These are phyloP conservation scores for Exophiala sp. DNA, from an alignment of 2,329 filamentous ascomycete species.

Conservation along the genomic window DNA sequence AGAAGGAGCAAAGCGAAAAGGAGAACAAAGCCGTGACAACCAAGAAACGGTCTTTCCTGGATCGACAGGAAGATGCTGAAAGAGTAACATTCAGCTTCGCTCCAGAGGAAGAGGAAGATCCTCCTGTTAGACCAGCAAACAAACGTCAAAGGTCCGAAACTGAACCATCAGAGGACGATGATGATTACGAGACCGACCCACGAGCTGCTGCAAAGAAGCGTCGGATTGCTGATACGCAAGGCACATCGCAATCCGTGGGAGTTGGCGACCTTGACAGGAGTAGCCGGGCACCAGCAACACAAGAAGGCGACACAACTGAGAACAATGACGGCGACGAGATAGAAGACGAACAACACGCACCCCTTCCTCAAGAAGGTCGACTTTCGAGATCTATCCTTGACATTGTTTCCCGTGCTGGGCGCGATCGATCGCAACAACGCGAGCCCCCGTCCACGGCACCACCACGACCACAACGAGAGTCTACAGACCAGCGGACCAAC, in stretches of 20 bases:
- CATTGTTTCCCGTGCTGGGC: neutral
- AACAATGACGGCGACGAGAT: neutral
- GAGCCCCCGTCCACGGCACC: neutral
- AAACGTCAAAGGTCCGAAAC: neutral
- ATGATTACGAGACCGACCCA: conserved; percentile 18
- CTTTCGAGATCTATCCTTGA: neutral
- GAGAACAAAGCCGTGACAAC: conserved; percentile 10
- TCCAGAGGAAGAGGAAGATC: neutral
- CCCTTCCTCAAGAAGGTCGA: neutral
- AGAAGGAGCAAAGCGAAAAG: conserved; percentile 18
- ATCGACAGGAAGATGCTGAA: conserved; percentile 19
- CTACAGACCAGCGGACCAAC: conserved; percentile 1
- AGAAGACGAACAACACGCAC: neutral
- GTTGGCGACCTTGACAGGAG: neutral
- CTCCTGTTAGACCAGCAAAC: neutral
- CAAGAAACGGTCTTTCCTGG: conserved; percentile 17
- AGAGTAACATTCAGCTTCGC: conserved; percentile 2
- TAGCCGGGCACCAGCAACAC: neutral
- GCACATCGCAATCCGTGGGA: neutral
- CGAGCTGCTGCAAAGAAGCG: conserved; percentile 6
- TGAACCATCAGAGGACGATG: conserved; percentile 6
- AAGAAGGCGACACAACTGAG: neutral
- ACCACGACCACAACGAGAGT: neutral
- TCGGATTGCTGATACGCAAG: neutral
- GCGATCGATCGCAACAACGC: neutral